Base-by-base conservation (phyloP, 352 stramenopile genomes). In the Phytophthora sansomeana region DNA sequence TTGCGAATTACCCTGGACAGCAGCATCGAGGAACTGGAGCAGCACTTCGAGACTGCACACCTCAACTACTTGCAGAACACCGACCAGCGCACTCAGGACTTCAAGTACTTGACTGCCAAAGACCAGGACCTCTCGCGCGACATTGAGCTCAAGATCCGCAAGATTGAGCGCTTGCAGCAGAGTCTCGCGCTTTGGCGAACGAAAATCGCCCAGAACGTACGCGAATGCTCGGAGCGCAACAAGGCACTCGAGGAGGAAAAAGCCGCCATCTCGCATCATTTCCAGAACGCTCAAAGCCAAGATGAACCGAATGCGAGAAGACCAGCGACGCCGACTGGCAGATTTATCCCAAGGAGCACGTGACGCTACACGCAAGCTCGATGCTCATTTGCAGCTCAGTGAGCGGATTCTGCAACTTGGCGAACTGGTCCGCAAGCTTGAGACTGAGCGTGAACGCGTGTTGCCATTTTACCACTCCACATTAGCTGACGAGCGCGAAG, bases 31-130 rank as follows among this genome's bases (percentile, higher is more conserved):
- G 91, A 98, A 58, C 80, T 98, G 1, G 94, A 98, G 71, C 87
- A 97, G 72, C 81, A 98, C 65, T 98, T 99, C 61, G 92, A 98
- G 78, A 91, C 85, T 1, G 92, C 89, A 9, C 92, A 98, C 57
- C 67, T 98, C 13, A 95, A 92, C 61, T 98, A 97, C 69, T 56
- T 97, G 14, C 85, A 98, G n/a, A 97, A 97, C 66, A 99, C 94
- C 35, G 92, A 98, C 75, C 87, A 97, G 41, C 89, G 89, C 44
- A 98, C 92, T 19, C 87, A 96, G 53, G 90, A 98, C 48, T 98
- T 98, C 70, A 97, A 98, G 82, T 95, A 98, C 70, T 73, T 98
- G 36, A 97, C 93, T 5, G 78, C 85, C 0, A 97, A 96, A 67
- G 93, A 98, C 77, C 85, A 92, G 47, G 88, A 98, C 69, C 75